These are phyloP conservation scores for Paecilomyces dactylethromorphus DNA, from an alignment of 2,329 filamentous ascomycete genomes.

Conservation along the genomic window DNA sequence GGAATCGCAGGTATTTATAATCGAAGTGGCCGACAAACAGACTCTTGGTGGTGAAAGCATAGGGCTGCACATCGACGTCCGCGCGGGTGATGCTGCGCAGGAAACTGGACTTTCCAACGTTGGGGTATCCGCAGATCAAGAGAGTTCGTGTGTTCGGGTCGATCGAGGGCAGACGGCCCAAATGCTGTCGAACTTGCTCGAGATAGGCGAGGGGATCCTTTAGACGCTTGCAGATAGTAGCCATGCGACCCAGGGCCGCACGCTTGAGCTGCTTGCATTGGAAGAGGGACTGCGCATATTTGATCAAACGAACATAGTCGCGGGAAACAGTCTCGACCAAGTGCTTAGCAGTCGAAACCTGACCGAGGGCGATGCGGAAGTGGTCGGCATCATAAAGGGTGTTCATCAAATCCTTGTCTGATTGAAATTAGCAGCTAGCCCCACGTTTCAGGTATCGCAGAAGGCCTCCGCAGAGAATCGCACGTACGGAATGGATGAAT, in stretches of 20 bases:
- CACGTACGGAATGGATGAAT: conserved; percentile 85
- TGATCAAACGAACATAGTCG: conserved; percentile 92
- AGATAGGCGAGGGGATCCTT: conserved; percentile 94
- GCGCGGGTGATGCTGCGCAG: conserved; percentile 85
- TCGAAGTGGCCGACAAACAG: conserved; percentile 97
- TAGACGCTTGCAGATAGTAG: conserved; percentile 87
- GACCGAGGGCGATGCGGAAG: conserved; percentile 92
- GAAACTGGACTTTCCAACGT: conserved; percentile 96
- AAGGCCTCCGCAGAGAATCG: conserved; percentile 4
- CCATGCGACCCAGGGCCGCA: conserved; percentile 94
- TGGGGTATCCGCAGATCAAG: conserved; percentile 94
- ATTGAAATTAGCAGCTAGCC: conserved; percentile 10
- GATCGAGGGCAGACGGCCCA: conserved; percentile 95
- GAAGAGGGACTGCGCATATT: conserved; percentile 94
- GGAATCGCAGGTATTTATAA: conserved; percentile 86
- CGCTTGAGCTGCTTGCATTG: conserved; percentile 99
- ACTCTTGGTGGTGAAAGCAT: conserved; percentile 97
- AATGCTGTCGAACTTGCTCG: conserved; percentile 92
- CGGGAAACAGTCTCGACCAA: conserved; percentile 92
- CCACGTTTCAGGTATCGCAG: conserved; percentile 11
- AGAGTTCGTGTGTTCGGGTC: conserved; percentile 96
- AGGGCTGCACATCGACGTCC: conserved; percentile 95
- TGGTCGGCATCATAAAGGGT: conserved; percentile 98
- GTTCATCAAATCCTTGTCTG: conserved; percentile 78
- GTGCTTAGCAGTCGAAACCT: conserved; percentile 92